Base-by-base conservation (phyloP, 371 early-diverging fungal species). In the Rhizopus delemar region DNA sequence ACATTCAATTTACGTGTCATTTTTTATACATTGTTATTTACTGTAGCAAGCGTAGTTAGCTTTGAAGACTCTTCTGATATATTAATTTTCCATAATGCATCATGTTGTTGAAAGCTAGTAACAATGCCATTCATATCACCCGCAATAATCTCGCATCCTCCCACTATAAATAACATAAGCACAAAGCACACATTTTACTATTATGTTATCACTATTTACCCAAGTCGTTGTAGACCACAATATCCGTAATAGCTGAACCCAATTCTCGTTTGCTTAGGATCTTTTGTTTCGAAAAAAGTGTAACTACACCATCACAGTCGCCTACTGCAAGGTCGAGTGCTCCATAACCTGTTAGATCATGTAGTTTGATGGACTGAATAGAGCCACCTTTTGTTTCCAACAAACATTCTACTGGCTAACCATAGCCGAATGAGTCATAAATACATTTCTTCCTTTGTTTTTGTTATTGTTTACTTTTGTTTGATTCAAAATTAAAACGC, bases 371-470 rank as follows among this genome's bases (percentile, higher is more conserved):
- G 5, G 77, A 54, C 53, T 76, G 75, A 38, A 81, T 71, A 29
- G 77, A 63, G 5, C 74, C 77, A 28, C 78, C 75, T 64, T 81
- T 81, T 13, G 78, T 81, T 48, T 81, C 81, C 35, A 81, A 59
- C 8, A 81, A 58, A 4, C 73, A 68, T 57, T 74, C 78, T 41
- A 76, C 69, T 50, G 74, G 70, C 70, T 67, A 6, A 0, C 6
- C 33, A 29, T 8, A 11, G 34, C 58, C 15, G 6, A n/a, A 1
- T n/a, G 13, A 55, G 6, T 8, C 51, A 11, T 35, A 5, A 15
- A 4, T 31, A n/a, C 11, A 28, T 8, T 15, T n/a, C n/a, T n/a
- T 15, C 6, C 6, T 48, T 12, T 33, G 2, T 43, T 15, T 43
- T 43, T 43, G 11, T 43, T 6, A n/a, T 36, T 16, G 9, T 33